phyloP scores from a whole-genome alignment of 1,284 basidiomycete genomes.

The Puccinia horiana region DNA sequence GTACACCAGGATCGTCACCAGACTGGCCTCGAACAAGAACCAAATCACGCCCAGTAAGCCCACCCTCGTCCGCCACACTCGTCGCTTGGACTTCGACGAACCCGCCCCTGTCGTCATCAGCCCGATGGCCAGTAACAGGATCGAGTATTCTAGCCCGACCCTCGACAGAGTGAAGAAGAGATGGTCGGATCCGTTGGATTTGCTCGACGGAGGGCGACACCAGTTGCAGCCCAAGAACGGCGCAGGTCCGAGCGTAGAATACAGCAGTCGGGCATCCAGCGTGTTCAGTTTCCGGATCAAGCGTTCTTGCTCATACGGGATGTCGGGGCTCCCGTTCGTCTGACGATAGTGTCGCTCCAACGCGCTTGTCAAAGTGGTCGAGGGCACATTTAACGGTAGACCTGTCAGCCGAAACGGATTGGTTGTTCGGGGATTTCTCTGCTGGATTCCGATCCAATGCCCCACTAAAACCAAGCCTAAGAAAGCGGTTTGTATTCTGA shows the following conservation, averaged over 20 bases:
- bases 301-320: constrained; percentile 13
- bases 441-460: not conserved
- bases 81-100: constrained; percentile 1
- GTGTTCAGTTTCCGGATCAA: constrained; percentile 31
- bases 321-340: not conserved
- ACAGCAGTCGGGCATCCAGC: constrained; percentile 32
- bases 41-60: not conserved
- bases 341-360: constrained; percentile 17
- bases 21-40: constrained; percentile 4
- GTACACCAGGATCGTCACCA: not conserved
- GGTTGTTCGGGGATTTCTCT: not conserved
- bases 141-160: not conserved
- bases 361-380: constrained; percentile 8
- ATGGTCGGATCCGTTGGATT: constrained; percentile 27
- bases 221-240: constrained; percentile 33
- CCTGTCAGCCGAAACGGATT: constrained; percentile 35
- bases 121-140: constrained; percentile 5
- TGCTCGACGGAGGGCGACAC: constrained; percentile 33
- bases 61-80: constrained; percentile 17
- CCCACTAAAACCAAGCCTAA: not conserved
- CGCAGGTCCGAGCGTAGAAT: constrained; percentile 16
- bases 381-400: not conserved
- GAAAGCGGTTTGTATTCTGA: not conserved
- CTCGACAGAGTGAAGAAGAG: constrained; percentile 3
- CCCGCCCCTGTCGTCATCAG: constrained; percentile 23